Evolutionary conservation across 2,329 filamentous ascomycete species (phyloP).

Genomic region (Coniella vitis): DNA sequence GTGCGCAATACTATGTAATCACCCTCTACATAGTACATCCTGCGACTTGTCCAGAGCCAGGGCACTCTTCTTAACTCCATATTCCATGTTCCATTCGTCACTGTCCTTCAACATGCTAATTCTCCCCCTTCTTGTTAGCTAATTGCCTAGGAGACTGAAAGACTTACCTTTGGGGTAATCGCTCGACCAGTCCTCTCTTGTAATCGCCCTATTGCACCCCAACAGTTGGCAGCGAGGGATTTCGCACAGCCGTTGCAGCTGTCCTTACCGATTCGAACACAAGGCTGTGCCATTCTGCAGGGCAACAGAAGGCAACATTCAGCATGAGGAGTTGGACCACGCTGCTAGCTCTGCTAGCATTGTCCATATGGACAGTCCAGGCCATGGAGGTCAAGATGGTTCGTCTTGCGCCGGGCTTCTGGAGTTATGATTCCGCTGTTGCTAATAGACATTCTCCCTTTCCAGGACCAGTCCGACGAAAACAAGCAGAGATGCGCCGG

Average conservation of each 20-base stretch:
- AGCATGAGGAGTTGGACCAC: constrained; percentile 50
- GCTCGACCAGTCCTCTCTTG: not conserved
- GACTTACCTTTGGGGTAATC: not conserved
- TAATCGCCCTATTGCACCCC: not conserved
- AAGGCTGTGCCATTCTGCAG: not conserved
- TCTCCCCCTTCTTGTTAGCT: not conserved
- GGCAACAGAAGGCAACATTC: constrained; percentile 15
- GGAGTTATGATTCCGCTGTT: not conserved
- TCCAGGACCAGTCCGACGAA: constrained; percentile 66
- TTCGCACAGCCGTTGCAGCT: not conserved
- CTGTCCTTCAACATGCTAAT: not conserved
- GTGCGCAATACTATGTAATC: not conserved
- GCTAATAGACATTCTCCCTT: constrained; percentile 6
- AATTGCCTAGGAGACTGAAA: not conserved
- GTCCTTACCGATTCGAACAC: not conserved
- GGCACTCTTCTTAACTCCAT: not conserved
- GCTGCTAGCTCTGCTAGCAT: constrained; percentile 42
- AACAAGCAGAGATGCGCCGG: constrained; percentile 78
- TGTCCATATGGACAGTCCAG: constrained; percentile 46
- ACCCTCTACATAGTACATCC: constrained; percentile 2
- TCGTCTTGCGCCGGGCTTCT: constrained; percentile 20
- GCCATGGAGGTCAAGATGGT: constrained; percentile 56
- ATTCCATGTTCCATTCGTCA: not conserved
- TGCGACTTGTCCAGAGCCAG: constrained; percentile 15
- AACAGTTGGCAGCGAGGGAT: not conserved